Conservation (phyloP, 164 flowering plant genomes). For the Saururus chinensis region DNA sequence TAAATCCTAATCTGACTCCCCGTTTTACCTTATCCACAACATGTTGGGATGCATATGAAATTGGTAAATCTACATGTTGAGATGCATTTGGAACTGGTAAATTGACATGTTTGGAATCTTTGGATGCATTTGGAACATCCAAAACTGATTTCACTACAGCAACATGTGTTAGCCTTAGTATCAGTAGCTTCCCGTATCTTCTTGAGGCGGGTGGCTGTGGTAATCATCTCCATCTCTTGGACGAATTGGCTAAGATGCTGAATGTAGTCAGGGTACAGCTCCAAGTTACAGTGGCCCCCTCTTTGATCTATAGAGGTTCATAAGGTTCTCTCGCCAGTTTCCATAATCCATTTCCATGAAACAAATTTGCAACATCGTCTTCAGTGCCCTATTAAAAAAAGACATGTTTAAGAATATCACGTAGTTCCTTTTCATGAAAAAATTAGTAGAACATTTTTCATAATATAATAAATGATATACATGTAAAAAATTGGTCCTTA, state of each 20-base stretch:
- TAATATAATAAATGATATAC: too few relatives aligned
- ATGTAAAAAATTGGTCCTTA: too few relatives aligned
- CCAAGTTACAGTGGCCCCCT: constrained; percentile 95
- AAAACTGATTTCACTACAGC: constrained; percentile 24
- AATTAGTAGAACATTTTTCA: too few relatives aligned
- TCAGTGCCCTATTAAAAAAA: constrained; percentile 66
- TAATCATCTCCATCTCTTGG: constrained; percentile 74
- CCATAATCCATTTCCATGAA: constrained; percentile 82
- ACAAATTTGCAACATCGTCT: constrained; percentile 88
- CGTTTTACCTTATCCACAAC: constrained; percentile 13
- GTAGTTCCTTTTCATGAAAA: too few relatives aligned
- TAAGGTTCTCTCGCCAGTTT: constrained; percentile 73
- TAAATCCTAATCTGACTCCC: constrained; percentile 14
- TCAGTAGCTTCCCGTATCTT: constrained; percentile 40
- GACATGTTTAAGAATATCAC: neutral
- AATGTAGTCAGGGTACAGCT: constrained; percentile 91
- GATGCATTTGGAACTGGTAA: too few relatives aligned
- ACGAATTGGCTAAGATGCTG: constrained; percentile 68
- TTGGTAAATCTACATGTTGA: too few relatives aligned
- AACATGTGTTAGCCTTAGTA: constrained; percentile 6
- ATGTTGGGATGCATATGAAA: too few relatives aligned
- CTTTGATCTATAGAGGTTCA: constrained; percentile 92
- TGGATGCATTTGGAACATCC: constrained; percentile 1
- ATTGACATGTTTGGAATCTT: too few relatives aligned
- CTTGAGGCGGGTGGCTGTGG: constrained; percentile 47